Evolutionary conservation across 1,139 yeast species (phyloP), one percentile per base, ranked within the genome.

Genomic region (Saccharomyces pastorianus): DNA sequence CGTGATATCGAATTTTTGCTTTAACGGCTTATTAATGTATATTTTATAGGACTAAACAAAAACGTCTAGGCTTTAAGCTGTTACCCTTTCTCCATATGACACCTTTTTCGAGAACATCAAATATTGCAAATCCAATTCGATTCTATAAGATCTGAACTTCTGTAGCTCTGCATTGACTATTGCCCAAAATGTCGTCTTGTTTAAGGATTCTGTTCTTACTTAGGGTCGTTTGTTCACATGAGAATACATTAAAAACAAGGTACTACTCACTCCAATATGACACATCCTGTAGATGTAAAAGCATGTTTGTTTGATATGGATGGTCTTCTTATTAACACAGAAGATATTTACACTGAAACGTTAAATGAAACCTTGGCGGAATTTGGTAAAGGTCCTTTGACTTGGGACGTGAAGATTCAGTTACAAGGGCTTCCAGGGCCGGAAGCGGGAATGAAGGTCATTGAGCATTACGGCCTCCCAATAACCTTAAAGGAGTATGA

Each of bases 271-370:
- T 9, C 5, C 17, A 34, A 8, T 9, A 38, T 38, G 44, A 38
- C 44, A 11, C 44, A 38, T 20, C 44, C 44, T 80, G 50, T 82
- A 52, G 62, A 6, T 53, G 76, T 79, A 64, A 85, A 80, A 69
- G 97, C 97, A 57, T 90, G 97, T 77, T 85, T 91, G 54, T 91
- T 91, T 71, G 93, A 93, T 75, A 90, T 93, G 97, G 98, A 93
- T 68, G 99, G 99, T 1, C 80, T 95, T 29, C 75, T 93, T 59
- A 79, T 93, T 65, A 88, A 91, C 72, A 87, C 97, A 2, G 99
- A 93, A 70, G 95, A 88, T 59, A 76, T 90, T 55, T 93, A 93
- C 69, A 91, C 99, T 0, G 82, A 82, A 56, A 86, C 87, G 3
- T 75, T 88, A 47, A 79, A 85, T 50, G 83, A 81, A 54, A 70